Evolutionary conservation across 2,329 filamentous ascomycete species (phyloP).

Genomic region (Sporothrix brasiliensis): DNA sequence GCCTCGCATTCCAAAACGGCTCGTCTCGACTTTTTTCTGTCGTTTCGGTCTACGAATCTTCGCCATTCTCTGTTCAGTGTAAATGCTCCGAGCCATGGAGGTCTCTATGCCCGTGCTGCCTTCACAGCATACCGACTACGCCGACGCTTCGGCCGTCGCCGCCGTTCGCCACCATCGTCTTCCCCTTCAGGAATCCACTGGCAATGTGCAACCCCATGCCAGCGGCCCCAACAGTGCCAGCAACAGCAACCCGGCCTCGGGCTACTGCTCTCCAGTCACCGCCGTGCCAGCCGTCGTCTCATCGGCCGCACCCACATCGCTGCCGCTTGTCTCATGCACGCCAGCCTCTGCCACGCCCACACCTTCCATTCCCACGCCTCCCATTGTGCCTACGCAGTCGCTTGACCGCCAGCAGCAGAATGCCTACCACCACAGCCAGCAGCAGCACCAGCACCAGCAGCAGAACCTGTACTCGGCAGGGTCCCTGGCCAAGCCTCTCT

Average conservation of each 20-base stretch:
- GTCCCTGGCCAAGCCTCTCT: conserved; percentile 31
- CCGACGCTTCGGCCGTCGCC: conserved; percentile 47
- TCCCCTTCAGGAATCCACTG: conserved; percentile 57
- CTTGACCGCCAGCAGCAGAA: conserved; percentile 43
- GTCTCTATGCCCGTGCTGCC: conserved; percentile 52
- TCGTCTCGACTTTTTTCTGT: conserved; percentile 34
- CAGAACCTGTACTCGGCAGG: conserved; percentile 30
- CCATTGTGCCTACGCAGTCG: conserved; percentile 55
- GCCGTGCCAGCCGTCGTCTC: conserved; percentile 29
- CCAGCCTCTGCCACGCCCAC: conserved; percentile 45
- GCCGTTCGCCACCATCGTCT: conserved; percentile 52
- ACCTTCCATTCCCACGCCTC: conserved; percentile 46
- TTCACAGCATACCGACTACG: conserved; percentile 54
- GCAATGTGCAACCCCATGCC: conserved; percentile 51
- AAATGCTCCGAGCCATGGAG: conserved; percentile 43
- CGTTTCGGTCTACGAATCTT: conserved; percentile 8
- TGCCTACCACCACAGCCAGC: conserved; percentile 34
- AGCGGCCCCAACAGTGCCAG: conserved; percentile 27
- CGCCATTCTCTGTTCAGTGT: conserved; percentile 36
- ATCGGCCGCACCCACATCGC: conserved; percentile 24
- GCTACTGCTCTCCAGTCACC: conserved; percentile 48
- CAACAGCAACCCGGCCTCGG: conserved; percentile 44
- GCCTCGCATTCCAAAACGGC: conserved; percentile 32
- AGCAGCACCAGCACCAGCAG: conserved; percentile 30
- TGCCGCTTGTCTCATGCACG: conserved; percentile 34